These are phyloP conservation scores for Cladosporium sp. DNA, from an alignment of 2,329 filamentous ascomycete genomes.

Conservation along the genomic window DNA sequence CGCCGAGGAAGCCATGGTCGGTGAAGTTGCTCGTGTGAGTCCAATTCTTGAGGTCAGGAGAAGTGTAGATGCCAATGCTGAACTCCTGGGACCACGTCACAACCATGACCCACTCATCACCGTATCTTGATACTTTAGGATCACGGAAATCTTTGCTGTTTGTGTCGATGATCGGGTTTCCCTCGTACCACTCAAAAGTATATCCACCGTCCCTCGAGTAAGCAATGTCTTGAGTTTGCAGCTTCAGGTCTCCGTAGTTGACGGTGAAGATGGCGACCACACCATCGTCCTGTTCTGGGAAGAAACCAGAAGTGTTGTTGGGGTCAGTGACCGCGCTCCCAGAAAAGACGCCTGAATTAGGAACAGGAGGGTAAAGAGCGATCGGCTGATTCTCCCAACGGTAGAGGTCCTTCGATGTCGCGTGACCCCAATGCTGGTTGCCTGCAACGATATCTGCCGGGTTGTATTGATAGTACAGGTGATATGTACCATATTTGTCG, in stretches of 20 bases:
- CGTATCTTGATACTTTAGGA: slow-evolving; percentile 61
- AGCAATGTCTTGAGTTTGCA: slow-evolving; percentile 59
- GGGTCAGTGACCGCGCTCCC: slow-evolving; percentile 60
- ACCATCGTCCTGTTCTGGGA: slow-evolving; percentile 56
- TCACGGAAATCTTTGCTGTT: slow-evolving; percentile 60
- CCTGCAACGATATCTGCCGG: slow-evolving; percentile 49
- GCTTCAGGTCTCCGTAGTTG: slow-evolving; percentile 29
- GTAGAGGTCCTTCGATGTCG: slow-evolving; percentile 60
- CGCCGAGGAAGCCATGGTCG: slow-evolving; percentile 50
- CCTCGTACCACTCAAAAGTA: slow-evolving; percentile 57
- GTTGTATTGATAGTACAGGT: slow-evolving; percentile 65
- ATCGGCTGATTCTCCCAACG: slow-evolving; percentile 64
- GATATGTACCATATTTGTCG: slow-evolving; percentile 54
- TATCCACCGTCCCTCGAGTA: slow-evolving; percentile 62
- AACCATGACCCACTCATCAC: slow-evolving; percentile 57
- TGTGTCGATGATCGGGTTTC: slow-evolving; percentile 60
- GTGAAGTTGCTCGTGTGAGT: slow-evolving; percentile 58
- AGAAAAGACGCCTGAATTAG: slow-evolving; percentile 46
- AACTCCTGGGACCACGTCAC: slow-evolving; percentile 55
- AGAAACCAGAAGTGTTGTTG: slow-evolving; percentile 66
- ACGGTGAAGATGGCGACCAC: slow-evolving; percentile 59
- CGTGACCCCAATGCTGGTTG: slow-evolving; percentile 66
- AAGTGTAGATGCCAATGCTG: slow-evolving; percentile 60
- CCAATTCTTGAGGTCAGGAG: slow-evolving; percentile 59
- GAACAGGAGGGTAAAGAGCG: slow-evolving; percentile 57